These are phyloP conservation scores for Trypanosoma cruzi DNA, from an alignment of 208 protist genomes.

Conservation along the genomic window DNA sequence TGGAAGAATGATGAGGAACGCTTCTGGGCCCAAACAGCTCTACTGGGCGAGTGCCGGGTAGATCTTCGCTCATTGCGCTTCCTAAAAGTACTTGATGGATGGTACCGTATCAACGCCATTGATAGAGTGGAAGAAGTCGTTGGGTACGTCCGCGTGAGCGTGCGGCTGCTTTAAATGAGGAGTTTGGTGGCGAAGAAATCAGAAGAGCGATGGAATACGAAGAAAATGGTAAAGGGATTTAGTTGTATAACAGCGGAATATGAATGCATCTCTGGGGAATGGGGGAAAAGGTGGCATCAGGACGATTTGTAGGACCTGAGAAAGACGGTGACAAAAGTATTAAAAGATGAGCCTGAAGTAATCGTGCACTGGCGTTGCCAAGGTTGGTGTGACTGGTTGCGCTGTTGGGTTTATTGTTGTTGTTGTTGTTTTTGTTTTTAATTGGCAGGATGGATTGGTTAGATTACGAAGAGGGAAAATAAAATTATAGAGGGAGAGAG, in stretches of 20 bases:
- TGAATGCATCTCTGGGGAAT: too few species aligned
- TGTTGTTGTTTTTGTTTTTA: constrained; percentile 11
- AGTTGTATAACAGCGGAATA: too few species aligned
- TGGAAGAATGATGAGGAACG: constrained; percentile 36
- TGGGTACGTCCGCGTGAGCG: constrained; percentile 68
- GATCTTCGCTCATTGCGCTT: constrained; percentile 82
- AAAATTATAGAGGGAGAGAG: background rate
- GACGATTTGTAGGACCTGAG: too few species aligned
- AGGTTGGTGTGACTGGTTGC: background rate
- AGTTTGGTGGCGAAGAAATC: background rate
- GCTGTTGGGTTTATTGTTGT: background rate
- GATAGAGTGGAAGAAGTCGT: constrained; percentile 41
- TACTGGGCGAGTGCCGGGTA: constrained; percentile 68
- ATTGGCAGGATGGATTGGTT: too few species aligned
- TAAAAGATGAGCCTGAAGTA: too few species aligned
- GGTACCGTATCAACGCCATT: constrained; percentile 56
- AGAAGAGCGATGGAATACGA: background rate
- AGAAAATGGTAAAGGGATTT: background rate
- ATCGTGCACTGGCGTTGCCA: background rate
- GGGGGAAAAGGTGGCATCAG: too few species aligned
- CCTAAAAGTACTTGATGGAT: constrained; percentile 64
- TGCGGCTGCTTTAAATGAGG: constrained; percentile 36
- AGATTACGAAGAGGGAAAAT: constrained; percentile 9
- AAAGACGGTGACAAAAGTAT: too few species aligned
- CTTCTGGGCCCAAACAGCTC: constrained; percentile 69